phyloP scores from a whole-genome alignment of 148 eudicot species.

The Persicaria maculosa region DNA sequence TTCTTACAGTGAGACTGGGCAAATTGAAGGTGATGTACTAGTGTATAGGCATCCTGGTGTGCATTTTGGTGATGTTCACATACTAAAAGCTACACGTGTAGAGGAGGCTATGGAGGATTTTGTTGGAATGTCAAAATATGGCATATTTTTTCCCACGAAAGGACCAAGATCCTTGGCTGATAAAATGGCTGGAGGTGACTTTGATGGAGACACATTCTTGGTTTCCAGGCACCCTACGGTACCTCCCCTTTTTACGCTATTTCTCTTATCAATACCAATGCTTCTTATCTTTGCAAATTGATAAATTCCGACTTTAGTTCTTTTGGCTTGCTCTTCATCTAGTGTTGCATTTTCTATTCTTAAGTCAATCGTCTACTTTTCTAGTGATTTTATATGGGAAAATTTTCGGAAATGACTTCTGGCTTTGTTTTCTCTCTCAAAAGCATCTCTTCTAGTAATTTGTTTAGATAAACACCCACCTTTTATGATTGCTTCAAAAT shows the following conservation, averaged over 20 bases:
- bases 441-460: too few relatives aligned
- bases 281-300: not conserved
- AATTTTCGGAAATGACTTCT: too few relatives aligned
- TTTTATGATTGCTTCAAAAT: too few relatives aligned
- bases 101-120: conserved; percentile 8
- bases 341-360: too few relatives aligned
- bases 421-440: too few relatives aligned
- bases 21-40: conserved; percentile 8
- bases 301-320: not conserved
- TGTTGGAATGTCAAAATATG: conserved; percentile 14
- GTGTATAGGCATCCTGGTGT: conserved; percentile 12
- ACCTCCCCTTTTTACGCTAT: not conserved
- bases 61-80: conserved; percentile 13
- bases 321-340: not conserved
- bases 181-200: conserved; percentile 15
- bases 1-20: conserved; percentile 13
- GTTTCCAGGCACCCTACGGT: conserved; percentile 13
- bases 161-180: conserved; percentile 14
- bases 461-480: too few relatives aligned
- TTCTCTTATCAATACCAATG: not conserved
- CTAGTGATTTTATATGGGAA: too few relatives aligned
- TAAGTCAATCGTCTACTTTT: too few relatives aligned
- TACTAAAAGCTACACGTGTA: conserved; percentile 8
- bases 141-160: conserved; percentile 11
- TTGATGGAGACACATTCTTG: conserved; percentile 8